A percentile compares a stretch with the other conserved stretches of the same genome.
phyloP scores from a whole-genome alignment of 371 early-diverging fungal genomes.

The Lichtheimia ramosa region DNA sequence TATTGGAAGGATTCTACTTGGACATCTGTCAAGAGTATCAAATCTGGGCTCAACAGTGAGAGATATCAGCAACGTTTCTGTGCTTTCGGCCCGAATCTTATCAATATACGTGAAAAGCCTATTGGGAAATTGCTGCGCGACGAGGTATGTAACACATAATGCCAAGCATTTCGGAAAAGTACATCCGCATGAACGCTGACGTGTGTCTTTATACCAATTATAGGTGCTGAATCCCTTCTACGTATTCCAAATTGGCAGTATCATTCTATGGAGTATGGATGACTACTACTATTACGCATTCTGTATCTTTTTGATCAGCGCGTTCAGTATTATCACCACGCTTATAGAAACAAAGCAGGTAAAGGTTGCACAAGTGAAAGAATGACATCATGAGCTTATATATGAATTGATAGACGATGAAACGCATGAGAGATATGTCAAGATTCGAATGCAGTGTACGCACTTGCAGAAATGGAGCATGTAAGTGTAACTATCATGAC shows the following conservation, averaged over 20 bases:
- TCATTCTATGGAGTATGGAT: conserved; percentile 91
- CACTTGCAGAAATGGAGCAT: conserved; percentile 69
- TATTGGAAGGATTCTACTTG: conserved; percentile 79
- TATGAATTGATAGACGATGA: conserved; percentile 54
- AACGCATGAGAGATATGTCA: conserved; percentile 84
- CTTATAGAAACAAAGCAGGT: conserved; percentile 84
- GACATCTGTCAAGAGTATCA: conserved; percentile 48
- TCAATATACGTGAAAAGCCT: conserved; percentile 83
- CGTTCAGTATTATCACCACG: conserved; percentile 76
- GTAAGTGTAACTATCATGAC: conserved; percentile 34
- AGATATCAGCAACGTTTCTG: conserved; percentile 58
- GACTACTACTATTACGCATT: conserved; percentile 95
- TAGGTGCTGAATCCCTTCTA: conserved; percentile 85
- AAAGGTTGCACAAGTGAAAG: not conserved
- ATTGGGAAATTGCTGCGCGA: conserved; percentile 74
- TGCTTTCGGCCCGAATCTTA: conserved; percentile 86
- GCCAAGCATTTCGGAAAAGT: not conserved
- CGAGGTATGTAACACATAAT: conserved; percentile 58
- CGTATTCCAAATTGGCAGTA: conserved; percentile 90
- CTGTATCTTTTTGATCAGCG: conserved; percentile 86
- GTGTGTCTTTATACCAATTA: not conserved
- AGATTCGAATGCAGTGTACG: conserved; percentile 79
- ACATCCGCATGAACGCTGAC: not conserved
- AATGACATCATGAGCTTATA: not conserved
- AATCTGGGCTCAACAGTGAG: conserved; percentile 57